phyloP scores from a whole-genome alignment of 192 early-diverging fungal species.

The Backusella luteola region DNA sequence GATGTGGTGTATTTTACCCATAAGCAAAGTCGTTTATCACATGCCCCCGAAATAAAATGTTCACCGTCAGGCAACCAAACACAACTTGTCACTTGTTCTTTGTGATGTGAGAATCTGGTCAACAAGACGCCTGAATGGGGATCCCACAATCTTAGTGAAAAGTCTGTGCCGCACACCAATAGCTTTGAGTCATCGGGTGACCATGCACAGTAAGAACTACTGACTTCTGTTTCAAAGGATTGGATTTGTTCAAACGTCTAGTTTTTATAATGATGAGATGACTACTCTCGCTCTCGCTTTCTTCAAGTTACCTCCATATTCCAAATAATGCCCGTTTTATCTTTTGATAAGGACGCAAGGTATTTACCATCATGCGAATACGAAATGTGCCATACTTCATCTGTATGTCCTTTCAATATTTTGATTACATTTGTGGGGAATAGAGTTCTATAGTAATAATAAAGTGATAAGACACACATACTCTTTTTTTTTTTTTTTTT shows the following conservation, averaged over 20 bases:
- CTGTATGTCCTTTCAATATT: conserved; percentile 68
- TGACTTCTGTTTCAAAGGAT: conserved; percentile 64
- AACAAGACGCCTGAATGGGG: conserved; percentile 60
- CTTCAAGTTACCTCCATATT: conserved; percentile 52
- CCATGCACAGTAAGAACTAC: conserved; percentile 87
- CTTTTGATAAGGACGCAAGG: conserved; percentile 90
- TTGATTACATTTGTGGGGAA: conserved; percentile 61
- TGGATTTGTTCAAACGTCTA: conserved; percentile 59
- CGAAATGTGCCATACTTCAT: conserved; percentile 96
- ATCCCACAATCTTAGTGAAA: conserved; percentile 81
- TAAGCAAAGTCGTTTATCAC: conserved; percentile 74
- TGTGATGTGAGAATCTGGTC: conserved; percentile 65
- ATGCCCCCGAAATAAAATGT: conserved; percentile 81
- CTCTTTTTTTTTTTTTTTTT: background rate
- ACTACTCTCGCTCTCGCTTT: no score
- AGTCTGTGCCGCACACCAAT: conserved; percentile 80
- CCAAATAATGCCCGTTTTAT: conserved; percentile 90
- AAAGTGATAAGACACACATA: conserved; percentile 5
- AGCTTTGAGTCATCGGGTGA: conserved; percentile 81
- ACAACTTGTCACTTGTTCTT: conserved; percentile 77
- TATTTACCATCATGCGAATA: conserved; percentile 88
- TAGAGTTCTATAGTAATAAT: conserved; percentile 17
- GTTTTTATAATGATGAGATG: background rate
- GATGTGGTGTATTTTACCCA: conserved; percentile 53
- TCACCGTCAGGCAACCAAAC: conserved; percentile 85